Evolutionary conservation across 2,329 filamentous ascomycete species (phyloP).

Genomic region (Microdochium trichocladiopsis): DNA sequence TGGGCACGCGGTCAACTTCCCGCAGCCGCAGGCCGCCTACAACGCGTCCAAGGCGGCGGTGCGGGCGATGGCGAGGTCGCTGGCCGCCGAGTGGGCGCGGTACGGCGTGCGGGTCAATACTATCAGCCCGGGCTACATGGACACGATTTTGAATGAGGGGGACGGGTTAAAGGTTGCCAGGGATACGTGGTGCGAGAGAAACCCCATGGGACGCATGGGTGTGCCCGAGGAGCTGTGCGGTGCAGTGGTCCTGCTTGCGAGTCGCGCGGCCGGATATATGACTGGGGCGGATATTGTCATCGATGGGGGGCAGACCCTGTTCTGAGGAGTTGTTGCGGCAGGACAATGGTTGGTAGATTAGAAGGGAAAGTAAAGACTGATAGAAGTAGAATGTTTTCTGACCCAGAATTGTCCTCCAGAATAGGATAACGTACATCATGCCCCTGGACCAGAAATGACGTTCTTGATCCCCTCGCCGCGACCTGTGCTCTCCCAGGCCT

Average conservation of each 20-base stretch:
- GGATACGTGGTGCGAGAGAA: constrained; percentile 48
- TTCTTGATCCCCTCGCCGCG: neutral
- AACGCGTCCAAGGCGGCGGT: constrained; percentile 67
- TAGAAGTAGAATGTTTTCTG: no score
- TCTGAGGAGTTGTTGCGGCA: constrained; percentile 3
- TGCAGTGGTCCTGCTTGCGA: constrained; percentile 52
- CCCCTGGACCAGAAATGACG: neutral
- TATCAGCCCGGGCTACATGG: constrained; percentile 70
- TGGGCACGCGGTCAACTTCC: constrained; percentile 62
- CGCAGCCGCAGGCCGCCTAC: constrained; percentile 65
- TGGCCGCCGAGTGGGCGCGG: constrained; percentile 67
- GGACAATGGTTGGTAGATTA: no score
- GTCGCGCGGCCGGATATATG: constrained; percentile 58
- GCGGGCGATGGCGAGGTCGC: constrained; percentile 51
- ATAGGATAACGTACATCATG: no score
- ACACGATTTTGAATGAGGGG: constrained; percentile 66
- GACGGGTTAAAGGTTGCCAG: constrained; percentile 46
- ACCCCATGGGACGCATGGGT: constrained; percentile 61
- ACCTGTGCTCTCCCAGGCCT: constrained; percentile 1
- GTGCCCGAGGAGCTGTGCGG: constrained; percentile 56
- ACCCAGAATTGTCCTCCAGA: no score
- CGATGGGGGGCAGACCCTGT: constrained; percentile 44
- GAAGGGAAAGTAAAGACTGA: no score
- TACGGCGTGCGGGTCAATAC: constrained; percentile 67
- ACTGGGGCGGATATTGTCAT: constrained; percentile 60